Base-by-base conservation (phyloP, 345 rosid species). In the Salix dunnii region DNA sequence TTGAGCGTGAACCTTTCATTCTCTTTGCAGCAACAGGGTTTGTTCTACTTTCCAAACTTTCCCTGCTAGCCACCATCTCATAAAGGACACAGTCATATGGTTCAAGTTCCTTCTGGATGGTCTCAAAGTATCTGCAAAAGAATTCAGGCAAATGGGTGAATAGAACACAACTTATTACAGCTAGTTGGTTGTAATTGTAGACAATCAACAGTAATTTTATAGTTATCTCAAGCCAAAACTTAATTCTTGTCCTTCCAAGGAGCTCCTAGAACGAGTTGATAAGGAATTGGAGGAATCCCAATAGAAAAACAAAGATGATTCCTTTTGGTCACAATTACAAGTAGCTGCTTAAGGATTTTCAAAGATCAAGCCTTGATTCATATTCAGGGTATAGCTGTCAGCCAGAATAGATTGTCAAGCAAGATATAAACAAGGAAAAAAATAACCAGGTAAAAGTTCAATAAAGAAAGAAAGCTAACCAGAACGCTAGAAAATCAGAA, bases 31-130 rank as follows among this genome's bases (percentile, higher is more conserved):
- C 83, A 60, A 81, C 70, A 71, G 89, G 81, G 61, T 86, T 87
- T 77, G 87, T 82, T 78, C 92, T 84, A 51, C 79, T 91, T 64
- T 90, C 91, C 83, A 93, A 88, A 21, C 87, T 86, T 83, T 96
- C 96, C 79, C 92, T 90, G 83, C 94, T 91, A 69, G 95, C 87
- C 62, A 93, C 98, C 98, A 92, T 93, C 93, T 96, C 98, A 78
- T 91, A 96, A 62, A 96, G 90, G 68, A 96, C 90, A 65, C 92
- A 90, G 71, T 96, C 99, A 83, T 92, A 96, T 23, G 78, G 78
- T 74, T 85, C 91, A 79, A 96, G 97, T 82, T 91, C 94, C 88
- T 89, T 92, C 74, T 93, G 98, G 4, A 96, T 91, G 65, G 91
- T 83, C 60, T 84, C 77, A 75, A 96, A 96, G 78, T 93, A 93